Base-by-base conservation (phyloP, 352 stramenopile genomes). In the Phytophthora crassamura region DNA sequence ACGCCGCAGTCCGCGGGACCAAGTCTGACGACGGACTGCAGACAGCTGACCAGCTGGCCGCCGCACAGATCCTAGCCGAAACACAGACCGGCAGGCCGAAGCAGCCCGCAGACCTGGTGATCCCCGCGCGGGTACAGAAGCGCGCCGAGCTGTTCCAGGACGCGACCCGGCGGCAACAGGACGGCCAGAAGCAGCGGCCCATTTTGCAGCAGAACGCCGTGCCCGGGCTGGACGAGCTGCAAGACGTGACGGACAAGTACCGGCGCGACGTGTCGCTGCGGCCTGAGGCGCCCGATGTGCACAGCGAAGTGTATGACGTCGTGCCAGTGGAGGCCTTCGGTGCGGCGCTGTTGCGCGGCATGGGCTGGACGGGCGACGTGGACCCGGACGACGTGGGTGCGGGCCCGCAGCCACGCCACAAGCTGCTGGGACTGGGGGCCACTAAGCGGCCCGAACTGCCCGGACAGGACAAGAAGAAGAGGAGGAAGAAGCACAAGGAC, bases 301-400 rank as follows among this genome's bases (percentile, higher is more conserved):
- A 92, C 45, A 94, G 80, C 38, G 77, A 95, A 5, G 80, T 80
- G 30, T 98, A 98, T 67, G 69, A 88, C n/a, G 50, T 59, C 7
- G 84, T 99, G 32, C 91, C 94, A 0, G 93, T 99, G 47, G 79
- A 93, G 41, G 94, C 98, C 50, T 99, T 99, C 80, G 97, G 97
- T 14, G 89, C 87, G 4, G 97, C 97, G 18, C 76, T 99, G 71
- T 77, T 99, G 8, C 82, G 97, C 14, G 97, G 97, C 11, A 99
- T 99, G 97, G 97, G 97, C 51, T 99, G 97, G 97, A 97, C 69
- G 8, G 97, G 96, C 35, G 67, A 67, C 6, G 68, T 76, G 18
- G 71, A 91, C 18, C 49, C 80, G 15, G 78, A 88, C 14, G 74
- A 78, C 30, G 47, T 80, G 16, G 63, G 62, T 16, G 68, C 59